phyloP scores from a whole-genome alignment of 192 early-diverging fungal genomes.

The Glomus cerebriforme region DNA sequence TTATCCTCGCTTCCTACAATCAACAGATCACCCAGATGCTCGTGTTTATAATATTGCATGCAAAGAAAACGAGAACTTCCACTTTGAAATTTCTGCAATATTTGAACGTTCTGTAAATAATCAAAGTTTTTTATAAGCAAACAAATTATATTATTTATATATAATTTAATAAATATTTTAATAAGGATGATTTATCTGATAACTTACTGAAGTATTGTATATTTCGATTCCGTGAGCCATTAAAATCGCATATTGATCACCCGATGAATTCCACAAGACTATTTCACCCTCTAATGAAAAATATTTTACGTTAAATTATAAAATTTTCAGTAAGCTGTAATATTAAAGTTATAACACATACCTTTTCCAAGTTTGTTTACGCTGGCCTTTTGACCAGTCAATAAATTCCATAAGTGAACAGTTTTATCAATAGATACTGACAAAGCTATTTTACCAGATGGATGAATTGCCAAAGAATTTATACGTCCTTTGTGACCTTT shows the following conservation, averaged over 20 bases:
- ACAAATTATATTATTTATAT: background rate
- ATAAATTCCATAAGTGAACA: constrained; percentile 76
- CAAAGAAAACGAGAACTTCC: constrained; percentile 36
- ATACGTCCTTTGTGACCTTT: constrained; percentile 79
- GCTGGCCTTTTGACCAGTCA: constrained; percentile 71
- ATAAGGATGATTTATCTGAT: background rate
- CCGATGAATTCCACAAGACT: constrained; percentile 57
- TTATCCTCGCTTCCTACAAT: constrained; percentile 66
- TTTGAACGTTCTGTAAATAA: background rate
- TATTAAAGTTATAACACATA: constrained; percentile 27
- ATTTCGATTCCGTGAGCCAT: constrained; percentile 55
- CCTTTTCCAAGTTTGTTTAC: constrained; percentile 49
- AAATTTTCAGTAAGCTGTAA: background rate
- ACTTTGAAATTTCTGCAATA: constrained; percentile 20
- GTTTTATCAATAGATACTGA: constrained; percentile 76
- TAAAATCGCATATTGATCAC: constrained; percentile 61
- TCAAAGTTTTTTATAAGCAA: background rate
- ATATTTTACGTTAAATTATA: background rate
- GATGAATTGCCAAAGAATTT: constrained; percentile 86
- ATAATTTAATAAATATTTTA: background rate
- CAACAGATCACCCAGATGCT: constrained; percentile 48
- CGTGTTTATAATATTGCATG: constrained; percentile 43
- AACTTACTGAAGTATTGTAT: constrained; percentile 61
- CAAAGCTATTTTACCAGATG: constrained; percentile 91
- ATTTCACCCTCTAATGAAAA: constrained; percentile 50